Evolutionary conservation across 2,329 filamentous ascomycete genomes (phyloP).

Genomic region (Fusarium foetens): DNA sequence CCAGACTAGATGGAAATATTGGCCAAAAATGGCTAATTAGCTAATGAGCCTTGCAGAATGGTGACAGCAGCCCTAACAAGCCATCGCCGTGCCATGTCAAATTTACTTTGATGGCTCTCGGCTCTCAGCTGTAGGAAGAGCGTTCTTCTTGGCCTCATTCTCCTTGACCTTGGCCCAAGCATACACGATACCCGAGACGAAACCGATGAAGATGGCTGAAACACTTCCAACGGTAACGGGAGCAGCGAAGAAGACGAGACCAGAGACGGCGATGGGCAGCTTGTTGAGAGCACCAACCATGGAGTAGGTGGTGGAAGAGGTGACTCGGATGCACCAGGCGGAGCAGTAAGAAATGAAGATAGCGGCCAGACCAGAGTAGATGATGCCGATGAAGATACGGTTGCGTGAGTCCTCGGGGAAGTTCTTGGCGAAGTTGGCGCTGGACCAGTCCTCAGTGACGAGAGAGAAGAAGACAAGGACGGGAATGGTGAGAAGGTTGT

Average conservation of each 20-base stretch:
- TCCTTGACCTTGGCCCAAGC: slow-evolving; percentile 71
- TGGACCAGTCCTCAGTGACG: slow-evolving; percentile 91
- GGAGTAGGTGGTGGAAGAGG: slow-evolving; percentile 96
- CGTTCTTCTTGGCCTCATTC: slow-evolving; percentile 63
- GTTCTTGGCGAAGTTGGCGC: slow-evolving; percentile 83
- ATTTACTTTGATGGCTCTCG: slow-evolving; percentile 31
- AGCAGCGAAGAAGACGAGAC: slow-evolving; percentile 93
- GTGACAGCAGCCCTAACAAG: neutral
- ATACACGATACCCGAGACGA: slow-evolving; percentile 92
- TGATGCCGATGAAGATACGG: slow-evolving; percentile 83
- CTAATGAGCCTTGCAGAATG: neutral
- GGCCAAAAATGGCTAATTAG: neutral
- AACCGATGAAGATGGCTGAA: slow-evolving; percentile 91
- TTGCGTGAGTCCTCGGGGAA: slow-evolving; percentile 85
- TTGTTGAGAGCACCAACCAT: slow-evolving; percentile 99
- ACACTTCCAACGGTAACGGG: slow-evolving; percentile 93
- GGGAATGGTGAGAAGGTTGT: slow-evolving; percentile 96
- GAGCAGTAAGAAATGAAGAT: slow-evolving; percentile 99
- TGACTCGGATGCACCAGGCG: slow-evolving; percentile 97
- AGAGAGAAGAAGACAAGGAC: slow-evolving; percentile 85
- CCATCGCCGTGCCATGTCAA: neutral
- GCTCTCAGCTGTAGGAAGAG: slow-evolving; percentile 69
- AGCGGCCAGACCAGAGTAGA: slow-evolving; percentile 90
- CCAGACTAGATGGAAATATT: neutral
- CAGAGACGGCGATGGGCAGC: slow-evolving; percentile 91